These are phyloP conservation scores for Xylariaceae sp. DNA, from an alignment of 2,329 filamentous ascomycete genomes.

Conservation along the genomic window DNA sequence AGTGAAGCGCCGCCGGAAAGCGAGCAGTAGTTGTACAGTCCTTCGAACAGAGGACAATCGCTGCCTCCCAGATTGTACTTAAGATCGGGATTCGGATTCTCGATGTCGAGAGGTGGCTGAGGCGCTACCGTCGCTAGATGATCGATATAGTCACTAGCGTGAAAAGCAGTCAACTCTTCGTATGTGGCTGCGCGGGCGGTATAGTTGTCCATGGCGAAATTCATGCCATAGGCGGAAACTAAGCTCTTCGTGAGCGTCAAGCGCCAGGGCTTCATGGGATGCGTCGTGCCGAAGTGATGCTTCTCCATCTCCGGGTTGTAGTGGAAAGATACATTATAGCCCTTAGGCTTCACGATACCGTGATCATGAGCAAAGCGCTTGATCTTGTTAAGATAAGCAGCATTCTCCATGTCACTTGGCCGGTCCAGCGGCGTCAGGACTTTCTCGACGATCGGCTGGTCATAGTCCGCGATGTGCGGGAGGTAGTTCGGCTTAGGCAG, in stretches of 20 bases:
- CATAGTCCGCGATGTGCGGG: slow-evolving; percentile 48
- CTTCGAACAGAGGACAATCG: slow-evolving; percentile 95
- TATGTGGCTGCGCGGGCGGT: slow-evolving; percentile 76
- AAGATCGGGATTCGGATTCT: slow-evolving; percentile 56
- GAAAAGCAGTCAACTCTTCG: slow-evolving; percentile 82
- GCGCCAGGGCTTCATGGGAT: slow-evolving; percentile 99
- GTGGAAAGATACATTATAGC: slow-evolving; percentile 91
- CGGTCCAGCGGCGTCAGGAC: slow-evolving; percentile 46
- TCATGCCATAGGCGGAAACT: slow-evolving; percentile 91
- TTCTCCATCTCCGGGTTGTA: slow-evolving; percentile 92
- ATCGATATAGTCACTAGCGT: slow-evolving; percentile 83
- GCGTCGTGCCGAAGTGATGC: slow-evolving; percentile 93
- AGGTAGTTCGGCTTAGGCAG: slow-evolving; percentile 57
- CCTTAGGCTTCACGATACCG: slow-evolving; percentile 72
- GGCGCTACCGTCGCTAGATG: slow-evolving; percentile 72
- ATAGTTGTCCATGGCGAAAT: slow-evolving; percentile 94
- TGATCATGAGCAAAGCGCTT: slow-evolving; percentile 54
- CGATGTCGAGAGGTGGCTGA: slow-evolving; percentile 60
- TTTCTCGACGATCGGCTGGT: slow-evolving; percentile 48
- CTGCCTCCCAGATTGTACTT: slow-evolving; percentile 84
- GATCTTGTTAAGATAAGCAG: slow-evolving; percentile 52
- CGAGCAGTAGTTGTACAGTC: slow-evolving; percentile 90
- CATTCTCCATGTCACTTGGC: slow-evolving; percentile 50
- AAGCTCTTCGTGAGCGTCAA: slow-evolving; percentile 92
- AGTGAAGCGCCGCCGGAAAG: slow-evolving; percentile 88